These are phyloP conservation scores for Diplodia scrobiculata DNA, from an alignment of 2,329 filamentous ascomycete genomes.

Conservation along the genomic window DNA sequence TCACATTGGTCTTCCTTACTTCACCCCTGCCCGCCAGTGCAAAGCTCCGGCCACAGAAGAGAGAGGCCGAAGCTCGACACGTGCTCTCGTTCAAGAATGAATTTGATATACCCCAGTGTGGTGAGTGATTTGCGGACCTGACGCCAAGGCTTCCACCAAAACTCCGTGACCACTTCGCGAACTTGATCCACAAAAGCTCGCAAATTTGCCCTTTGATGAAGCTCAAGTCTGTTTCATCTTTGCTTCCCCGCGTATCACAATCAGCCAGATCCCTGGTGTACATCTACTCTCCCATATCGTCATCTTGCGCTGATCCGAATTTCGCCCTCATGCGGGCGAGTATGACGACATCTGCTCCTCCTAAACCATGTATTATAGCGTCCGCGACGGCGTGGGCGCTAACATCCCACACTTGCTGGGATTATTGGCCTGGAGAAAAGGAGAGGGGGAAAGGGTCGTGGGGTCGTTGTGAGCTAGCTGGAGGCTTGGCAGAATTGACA, in stretches of 20 bases:
- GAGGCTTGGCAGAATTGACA: background rate
- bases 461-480: background rate
- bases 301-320: background rate
- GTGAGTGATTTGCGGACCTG: background rate
- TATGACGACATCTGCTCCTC: background rate
- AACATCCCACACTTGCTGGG: background rate
- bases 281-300: background rate
- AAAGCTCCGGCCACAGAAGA: background rate
- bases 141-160: too few relatives aligned
- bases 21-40: too few relatives aligned
- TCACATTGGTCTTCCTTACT: too few relatives aligned
- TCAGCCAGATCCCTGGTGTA: background rate
- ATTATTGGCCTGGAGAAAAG: background rate
- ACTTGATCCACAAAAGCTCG: background rate
- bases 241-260: background rate
- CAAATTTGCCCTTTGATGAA: background rate
- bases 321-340: background rate
- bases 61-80: background rate
- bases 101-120: too few relatives aligned
- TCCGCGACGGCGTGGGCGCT: too few relatives aligned
- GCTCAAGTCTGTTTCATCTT: background rate
- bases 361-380: background rate
- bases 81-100: background rate
- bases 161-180: background rate
- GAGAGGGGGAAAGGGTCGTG: background rate